phyloP scores from a whole-genome alignment of 805 yeast species.

The Metschnikowia proteae region DNA sequence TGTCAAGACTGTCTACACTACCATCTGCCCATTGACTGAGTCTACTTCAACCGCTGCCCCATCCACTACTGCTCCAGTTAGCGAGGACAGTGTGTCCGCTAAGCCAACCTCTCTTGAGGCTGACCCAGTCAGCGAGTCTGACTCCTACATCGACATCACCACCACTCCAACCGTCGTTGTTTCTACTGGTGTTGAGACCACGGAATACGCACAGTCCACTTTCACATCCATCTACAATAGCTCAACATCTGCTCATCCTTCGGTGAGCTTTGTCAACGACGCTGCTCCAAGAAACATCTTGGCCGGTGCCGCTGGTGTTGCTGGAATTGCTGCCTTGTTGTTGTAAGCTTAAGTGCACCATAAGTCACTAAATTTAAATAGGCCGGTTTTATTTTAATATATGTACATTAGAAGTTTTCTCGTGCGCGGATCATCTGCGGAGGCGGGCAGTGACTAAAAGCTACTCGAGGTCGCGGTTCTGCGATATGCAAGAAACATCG shows the following conservation, averaged over 20 bases:
- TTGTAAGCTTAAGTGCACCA: constrained; percentile 17
- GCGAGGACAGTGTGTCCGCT: constrained; percentile 3
- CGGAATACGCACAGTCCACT: constrained; percentile 36
- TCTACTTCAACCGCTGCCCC: constrained; percentile 14
- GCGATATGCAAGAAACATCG: background rate
- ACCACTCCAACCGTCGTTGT: constrained; percentile 46
- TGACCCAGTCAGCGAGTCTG: constrained; percentile 23
- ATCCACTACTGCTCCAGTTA: constrained; percentile 7
- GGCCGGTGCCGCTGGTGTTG: constrained; percentile 39
- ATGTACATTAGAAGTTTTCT: constrained; percentile 1
- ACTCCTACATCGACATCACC: constrained; percentile 46
- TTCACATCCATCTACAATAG: constrained; percentile 29
- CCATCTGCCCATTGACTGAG: constrained; percentile 18
- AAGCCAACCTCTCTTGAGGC: constrained; percentile 12
- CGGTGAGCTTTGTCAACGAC: constrained; percentile 31
- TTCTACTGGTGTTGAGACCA: constrained; percentile 47
- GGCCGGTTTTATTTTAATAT: constrained; percentile 6
- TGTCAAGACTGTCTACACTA: constrained; percentile 22
- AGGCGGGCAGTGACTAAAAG: no score
- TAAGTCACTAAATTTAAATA: constrained; percentile 1
- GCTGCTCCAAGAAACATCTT: constrained; percentile 27
- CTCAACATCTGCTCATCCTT: constrained; percentile 21
- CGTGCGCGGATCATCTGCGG: background rate
- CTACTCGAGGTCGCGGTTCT: background rate
- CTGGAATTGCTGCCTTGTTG: constrained; percentile 38